Evolutionary conservation across 225 moss, liverwort and hornwort genomes (phyloP).

Genomic region (Lunularia cruciata): DNA sequence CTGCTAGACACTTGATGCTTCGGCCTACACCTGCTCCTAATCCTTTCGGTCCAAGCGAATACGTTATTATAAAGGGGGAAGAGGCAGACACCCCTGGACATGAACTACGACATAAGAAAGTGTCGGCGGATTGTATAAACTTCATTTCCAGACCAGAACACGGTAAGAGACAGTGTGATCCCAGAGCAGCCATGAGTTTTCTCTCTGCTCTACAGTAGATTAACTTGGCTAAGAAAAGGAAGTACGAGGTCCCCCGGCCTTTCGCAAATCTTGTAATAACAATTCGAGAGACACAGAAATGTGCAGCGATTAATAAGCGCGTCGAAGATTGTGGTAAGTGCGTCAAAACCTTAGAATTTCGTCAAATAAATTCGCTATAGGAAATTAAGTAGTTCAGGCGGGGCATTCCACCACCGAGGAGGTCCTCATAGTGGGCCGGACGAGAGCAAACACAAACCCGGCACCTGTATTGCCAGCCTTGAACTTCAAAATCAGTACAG

Average conservation of each 20-base stretch:
- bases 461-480: too few species aligned
- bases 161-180: conserved; percentile 21
- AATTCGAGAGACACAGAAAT: too few species aligned
- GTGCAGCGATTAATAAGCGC: too few species aligned
- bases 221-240: background rate
- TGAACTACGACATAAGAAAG: background rate
- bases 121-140: background rate
- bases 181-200: conserved; percentile 35
- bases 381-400: too few species aligned
- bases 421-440: conserved; percentile 15
- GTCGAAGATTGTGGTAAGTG: too few species aligned
- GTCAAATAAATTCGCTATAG: background rate
- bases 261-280: too few species aligned
- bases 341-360: background rate
- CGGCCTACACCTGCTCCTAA: conserved; percentile 17
- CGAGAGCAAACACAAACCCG: background rate
- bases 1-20: background rate
- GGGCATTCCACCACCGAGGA: background rate
- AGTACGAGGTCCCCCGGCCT: too few species aligned
- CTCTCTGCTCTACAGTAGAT: background rate
- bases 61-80: conserved; percentile 12
- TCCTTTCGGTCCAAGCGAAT: conserved; percentile 1
- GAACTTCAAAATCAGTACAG: too few species aligned
- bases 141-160: conserved; percentile 14
- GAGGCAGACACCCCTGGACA: conserved; percentile 15